A percentile compares a stretch with the other conserved stretches of the same genome.
Conservation (phyloP, 768 basidiomycete genomes). For the Phylloporus arenicola region DNA sequence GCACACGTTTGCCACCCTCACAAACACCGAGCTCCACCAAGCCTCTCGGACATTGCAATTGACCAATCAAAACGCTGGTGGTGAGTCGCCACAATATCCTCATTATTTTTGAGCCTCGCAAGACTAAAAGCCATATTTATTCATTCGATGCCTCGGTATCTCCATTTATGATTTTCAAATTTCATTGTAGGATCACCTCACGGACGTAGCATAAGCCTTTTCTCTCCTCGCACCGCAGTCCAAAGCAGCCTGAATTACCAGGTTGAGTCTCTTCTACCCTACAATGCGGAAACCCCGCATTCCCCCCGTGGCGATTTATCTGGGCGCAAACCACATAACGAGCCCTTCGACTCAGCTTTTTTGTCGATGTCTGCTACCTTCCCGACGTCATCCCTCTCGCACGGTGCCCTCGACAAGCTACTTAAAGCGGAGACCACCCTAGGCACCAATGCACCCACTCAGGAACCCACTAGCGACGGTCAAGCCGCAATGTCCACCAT, state of each 20-base stretch:
- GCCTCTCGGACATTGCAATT: conserved; percentile 19
- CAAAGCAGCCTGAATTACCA: conserved; percentile 15
- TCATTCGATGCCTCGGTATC: conserved; percentile 18
- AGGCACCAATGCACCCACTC: conserved; percentile 13
- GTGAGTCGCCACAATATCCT: conserved; percentile 23
- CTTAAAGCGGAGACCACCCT: conserved; percentile 27
- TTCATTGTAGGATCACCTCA: conserved; percentile 25
- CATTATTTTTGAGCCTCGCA: conserved; percentile 3
- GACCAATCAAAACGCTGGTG: conserved; percentile 26
- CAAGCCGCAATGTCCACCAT: conserved; percentile 21
- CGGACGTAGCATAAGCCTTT: conserved; percentile 31
- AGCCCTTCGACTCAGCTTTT: conserved; percentile 20
- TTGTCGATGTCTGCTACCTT: conserved; percentile 18
- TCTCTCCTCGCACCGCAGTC: conserved; percentile 27
- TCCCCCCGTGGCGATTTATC: conserved; percentile 23
- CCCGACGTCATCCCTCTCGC: conserved; percentile 32
- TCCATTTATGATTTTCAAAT: conserved; percentile 16
- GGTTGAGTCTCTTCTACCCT: conserved; percentile 19
- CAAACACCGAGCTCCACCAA: conserved; percentile 30
- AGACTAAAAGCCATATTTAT: conserved; percentile 19
- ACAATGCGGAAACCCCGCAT: conserved; percentile 31
- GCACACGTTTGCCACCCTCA: conserved; percentile 28
- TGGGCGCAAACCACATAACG: conserved; percentile 21
- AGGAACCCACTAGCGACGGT: conserved; percentile 16
- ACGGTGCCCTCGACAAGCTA: conserved; percentile 28